phyloP scores from a whole-genome alignment of 2,329 filamentous ascomycete genomes.

The Elsinoe fawcettii region DNA sequence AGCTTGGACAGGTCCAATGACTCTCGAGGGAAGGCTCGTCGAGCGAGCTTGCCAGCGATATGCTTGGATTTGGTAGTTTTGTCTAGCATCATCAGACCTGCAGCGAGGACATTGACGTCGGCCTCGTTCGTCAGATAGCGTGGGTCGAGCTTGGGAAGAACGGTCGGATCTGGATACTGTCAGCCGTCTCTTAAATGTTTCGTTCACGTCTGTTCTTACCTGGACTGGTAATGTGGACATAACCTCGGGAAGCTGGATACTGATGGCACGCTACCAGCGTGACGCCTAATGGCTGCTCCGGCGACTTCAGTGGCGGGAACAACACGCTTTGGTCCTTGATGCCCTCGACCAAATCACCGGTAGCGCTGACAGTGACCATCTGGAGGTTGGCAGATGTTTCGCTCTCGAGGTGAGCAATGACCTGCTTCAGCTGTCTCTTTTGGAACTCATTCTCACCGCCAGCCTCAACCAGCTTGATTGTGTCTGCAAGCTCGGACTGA shows the following conservation, averaged over 20 bases:
- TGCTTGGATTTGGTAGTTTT: constrained; percentile 37
- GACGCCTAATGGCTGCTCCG: constrained; percentile 22
- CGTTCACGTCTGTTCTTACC: constrained; percentile 5
- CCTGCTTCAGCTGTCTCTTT: constrained; percentile 29
- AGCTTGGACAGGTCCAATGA: constrained; percentile 22
- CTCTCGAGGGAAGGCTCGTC: constrained; percentile 28
- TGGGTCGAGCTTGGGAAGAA: constrained; percentile 21
- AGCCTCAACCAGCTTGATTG: constrained; percentile 26
- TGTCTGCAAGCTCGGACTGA: constrained; percentile 27
- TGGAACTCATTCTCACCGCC: constrained; percentile 26
- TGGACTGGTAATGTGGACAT: constrained; percentile 27
- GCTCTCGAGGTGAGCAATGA: constrained; percentile 29
- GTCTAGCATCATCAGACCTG: constrained; percentile 32
- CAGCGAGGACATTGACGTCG: constrained; percentile 23
- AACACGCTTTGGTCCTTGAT: constrained; percentile 26
- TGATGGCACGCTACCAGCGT: constrained; percentile 26
- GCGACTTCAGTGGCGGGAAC: constrained; percentile 22
- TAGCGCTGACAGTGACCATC: constrained; percentile 28
- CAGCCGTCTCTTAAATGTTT: not conserved
- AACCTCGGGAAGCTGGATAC: constrained; percentile 27
- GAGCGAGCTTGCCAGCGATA: constrained; percentile 35
- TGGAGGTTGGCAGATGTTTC: constrained; percentile 34
- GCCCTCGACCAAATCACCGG: constrained; percentile 23
- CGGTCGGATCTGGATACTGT: constrained; percentile 15
- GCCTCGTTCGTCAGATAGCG: constrained; percentile 21